Evolutionary conservation across 495 filamentous ascomycete species (phyloP).

Genomic region (Neohortaea acidophila): DNA sequence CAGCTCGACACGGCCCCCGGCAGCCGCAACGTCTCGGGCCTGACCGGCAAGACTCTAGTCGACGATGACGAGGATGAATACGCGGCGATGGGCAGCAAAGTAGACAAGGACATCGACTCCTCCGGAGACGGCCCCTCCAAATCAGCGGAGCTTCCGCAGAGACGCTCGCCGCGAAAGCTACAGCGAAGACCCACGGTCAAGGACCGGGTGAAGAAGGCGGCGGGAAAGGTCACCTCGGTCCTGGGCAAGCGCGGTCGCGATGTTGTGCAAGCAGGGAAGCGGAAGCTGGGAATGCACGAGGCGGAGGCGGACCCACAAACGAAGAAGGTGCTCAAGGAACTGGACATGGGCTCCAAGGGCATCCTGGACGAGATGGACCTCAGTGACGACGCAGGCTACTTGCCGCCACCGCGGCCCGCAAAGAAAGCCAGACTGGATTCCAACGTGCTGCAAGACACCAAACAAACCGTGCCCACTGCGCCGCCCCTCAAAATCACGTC

Average conservation of each 20-base stretch:
- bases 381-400: conserved; percentile 30
- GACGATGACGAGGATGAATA: conserved; percentile 6
- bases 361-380: conserved; percentile 17
- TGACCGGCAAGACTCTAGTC: conserved; percentile 18
- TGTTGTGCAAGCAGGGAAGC: conserved; percentile 30
- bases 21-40: conserved; percentile 21
- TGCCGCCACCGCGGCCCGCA: conserved; percentile 7
- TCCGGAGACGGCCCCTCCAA: conserved; percentile 7
- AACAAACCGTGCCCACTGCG: conserved; percentile 23
- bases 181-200: conserved; percentile 15
- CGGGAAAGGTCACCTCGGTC: conserved; percentile 23
- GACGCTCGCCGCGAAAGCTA: not conserved
- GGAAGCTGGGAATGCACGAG: conserved; percentile 19
- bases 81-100: conserved; percentile 5
- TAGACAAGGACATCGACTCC: conserved; percentile 4
- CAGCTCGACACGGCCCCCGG: conserved; percentile 19
- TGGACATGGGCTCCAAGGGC: conserved; percentile 16
- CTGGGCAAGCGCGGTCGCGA: conserved; percentile 42
- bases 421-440: conserved; percentile 29
- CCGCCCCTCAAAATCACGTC: conserved; percentile 13
- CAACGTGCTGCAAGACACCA: too few relatives aligned
- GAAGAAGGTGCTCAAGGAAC: conserved; percentile 11
- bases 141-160: not conserved
- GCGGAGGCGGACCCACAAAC: conserved; percentile 8
- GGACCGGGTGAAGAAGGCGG: conserved; percentile 16